Evolutionary conservation across 441 rosid species (phyloP), one percentile per base, ranked within the genome.

Genomic region (Adansonia gregorii): DNA sequence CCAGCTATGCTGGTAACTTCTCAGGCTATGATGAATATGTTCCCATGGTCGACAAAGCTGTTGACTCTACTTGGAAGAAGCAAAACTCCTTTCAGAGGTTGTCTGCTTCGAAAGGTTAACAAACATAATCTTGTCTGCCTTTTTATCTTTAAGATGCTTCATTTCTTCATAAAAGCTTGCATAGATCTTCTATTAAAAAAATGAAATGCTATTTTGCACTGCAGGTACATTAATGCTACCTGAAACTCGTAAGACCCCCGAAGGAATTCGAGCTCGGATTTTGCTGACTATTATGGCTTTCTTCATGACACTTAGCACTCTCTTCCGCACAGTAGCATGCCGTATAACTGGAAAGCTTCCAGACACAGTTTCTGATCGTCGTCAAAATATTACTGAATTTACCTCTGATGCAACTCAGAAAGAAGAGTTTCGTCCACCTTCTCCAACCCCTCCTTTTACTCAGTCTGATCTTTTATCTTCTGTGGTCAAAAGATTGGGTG

Each of bases 41-140:
- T 70, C 99, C 99, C 17, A 94, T 94, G 98, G 97, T 96, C 78
- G 99, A 96, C 85, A 96, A 96, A 86, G 95, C 96, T 46, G 99
- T 96, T 54, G 95, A 94, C 72, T 87, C 95, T 78, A 80, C 86
- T 76, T 96, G 98, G 97, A 93, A 91, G 85, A 93, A 88, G 84
- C 94, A 88, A 82, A 75, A 89, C 1, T 75, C 95, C 3, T 63
- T 81, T 31, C 89, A 82, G 76, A 87, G 85, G 84, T 84, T 84
- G 75, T 68, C 84, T 56, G 83, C 89, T 79, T 87, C 94, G 51
- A 89, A 88, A 92, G 95, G 98, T 92, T 79, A 78, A 84, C 73
- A 67, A 79, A 79, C 20, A 35, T 65, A 22, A 61, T 48, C 10
- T 65, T 2, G 17, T 35, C 2, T 20, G 15, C n/a, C 45, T 22